Conservation (phyloP, 2,329 filamentous ascomycete genomes). For the Epichloe gansuensis region DNA sequence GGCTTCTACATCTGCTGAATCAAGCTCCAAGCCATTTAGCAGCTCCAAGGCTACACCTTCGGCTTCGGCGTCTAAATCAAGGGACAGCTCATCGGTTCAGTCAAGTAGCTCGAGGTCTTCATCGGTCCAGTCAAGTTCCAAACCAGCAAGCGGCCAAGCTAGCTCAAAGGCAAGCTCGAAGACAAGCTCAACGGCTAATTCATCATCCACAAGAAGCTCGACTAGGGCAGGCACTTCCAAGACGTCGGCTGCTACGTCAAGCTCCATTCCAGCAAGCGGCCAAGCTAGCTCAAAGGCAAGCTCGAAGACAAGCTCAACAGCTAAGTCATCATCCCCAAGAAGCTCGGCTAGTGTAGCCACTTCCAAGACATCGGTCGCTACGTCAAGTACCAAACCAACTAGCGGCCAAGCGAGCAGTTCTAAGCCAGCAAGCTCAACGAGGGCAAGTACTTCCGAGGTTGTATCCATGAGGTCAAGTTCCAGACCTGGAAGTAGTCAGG, state of each 20-base stretch:
- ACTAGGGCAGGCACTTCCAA: not conserved
- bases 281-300: not conserved
- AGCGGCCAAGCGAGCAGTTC: not conserved
- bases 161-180: no score
- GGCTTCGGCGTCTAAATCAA: no score
- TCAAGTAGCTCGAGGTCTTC: not conserved
- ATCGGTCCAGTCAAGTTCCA: not conserved
- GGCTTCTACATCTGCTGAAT: no score
- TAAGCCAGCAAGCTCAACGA: not conserved
- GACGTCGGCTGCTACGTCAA: not conserved
- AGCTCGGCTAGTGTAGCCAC: no score
- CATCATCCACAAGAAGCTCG: no score
- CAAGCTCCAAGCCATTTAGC: no score
- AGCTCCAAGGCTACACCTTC: no score
- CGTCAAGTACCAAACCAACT: not conserved
- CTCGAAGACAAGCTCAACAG: not conserved
- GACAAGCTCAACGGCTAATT: no score
- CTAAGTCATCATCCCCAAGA: not conserved
- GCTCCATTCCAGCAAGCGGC: not conserved
- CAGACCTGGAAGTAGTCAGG: not conserved
- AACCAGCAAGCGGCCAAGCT: not conserved
- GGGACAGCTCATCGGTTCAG: not conserved
- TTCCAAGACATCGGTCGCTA: not conserved
- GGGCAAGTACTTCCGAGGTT: not conserved
- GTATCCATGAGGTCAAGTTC: not conserved